Base-by-base conservation (phyloP, 2,329 filamentous ascomycete species). In the Cordyceps militaris region DNA sequence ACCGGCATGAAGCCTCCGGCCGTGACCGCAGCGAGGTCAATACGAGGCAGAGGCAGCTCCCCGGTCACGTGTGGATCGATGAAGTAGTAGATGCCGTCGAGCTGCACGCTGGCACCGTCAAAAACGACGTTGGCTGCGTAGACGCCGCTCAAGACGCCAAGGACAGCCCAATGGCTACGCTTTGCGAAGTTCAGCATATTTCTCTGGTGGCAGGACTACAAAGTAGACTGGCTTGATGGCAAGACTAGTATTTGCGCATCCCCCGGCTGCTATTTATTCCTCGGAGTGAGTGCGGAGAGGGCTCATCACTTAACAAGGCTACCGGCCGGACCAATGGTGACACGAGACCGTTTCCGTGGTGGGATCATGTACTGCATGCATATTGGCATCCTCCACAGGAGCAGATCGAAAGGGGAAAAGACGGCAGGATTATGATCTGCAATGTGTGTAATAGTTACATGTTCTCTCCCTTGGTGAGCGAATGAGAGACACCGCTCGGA, bases 1-100 rank as follows among this genome's bases (percentile, higher is more conserved):
- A 73, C 65, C 4, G 71, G 69, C 11, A 63, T 63, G 62, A 73
- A 70, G 54, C 70, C 43, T 11, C 57, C 38, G 38, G n/a, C 36
- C 28, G n/a, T 8, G 10, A 13, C 10, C 38, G 38, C 5, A 23
- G 36, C 14, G 30, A n/a, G 6, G 21, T 21, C 28, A 5, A 9
- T 11, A 3, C 16, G 24, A 4, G 21, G 28, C 21, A 38, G 16
- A 6, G 44, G 52, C 10, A 59, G 36, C 24, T 26, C 36, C 8
- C 46, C 57, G 19, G 52, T 47, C 14, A 54, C 38, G 21, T 55
- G 26, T 14, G 57, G 51, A 13, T 59, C 52, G 30, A 59, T 47
- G 28, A 59, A 59, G 46, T 52, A 59, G 23, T 56, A 43, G 19
- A 11, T 14, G 6, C 30, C 57, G 24, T 38, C 28, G 4, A 59